Percentiles rank a stretch among this genome's conserved stretches.
phyloP scores from a whole-genome alignment of 179 eudicot genomes.

The Camellia oleifera region DNA sequence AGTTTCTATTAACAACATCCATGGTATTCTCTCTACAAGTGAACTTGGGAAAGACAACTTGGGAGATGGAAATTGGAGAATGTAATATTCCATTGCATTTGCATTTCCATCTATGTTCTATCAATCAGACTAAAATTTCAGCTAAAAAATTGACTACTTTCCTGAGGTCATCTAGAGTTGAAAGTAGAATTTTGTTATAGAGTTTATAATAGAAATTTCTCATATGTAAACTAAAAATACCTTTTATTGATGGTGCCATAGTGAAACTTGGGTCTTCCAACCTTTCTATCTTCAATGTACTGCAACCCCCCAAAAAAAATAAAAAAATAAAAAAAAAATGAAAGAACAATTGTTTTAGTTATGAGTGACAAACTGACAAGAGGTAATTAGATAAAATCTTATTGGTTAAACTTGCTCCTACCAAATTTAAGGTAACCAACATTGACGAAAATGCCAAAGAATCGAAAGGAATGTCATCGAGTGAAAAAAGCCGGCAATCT shows the following conservation, averaged over 20 bases:
- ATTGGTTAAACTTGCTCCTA: conserved; percentile 26
- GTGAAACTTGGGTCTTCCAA: conserved; percentile 80
- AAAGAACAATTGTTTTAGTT: not conserved
- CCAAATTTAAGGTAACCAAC: conserved; percentile 85
- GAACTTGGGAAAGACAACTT: no score
- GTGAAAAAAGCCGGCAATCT: conserved; percentile 73
- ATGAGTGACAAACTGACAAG: not conserved
- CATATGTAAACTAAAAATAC: conserved; percentile 28
- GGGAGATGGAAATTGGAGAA: no score
- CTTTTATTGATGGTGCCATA: conserved; percentile 91
- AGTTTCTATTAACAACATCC: no score
- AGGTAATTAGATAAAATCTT: not conserved
- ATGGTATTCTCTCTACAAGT: no score
- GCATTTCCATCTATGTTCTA: not conserved
- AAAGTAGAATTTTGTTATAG: not conserved
- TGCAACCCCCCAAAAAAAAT: conserved; percentile 32
- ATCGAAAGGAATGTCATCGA: conserved; percentile 84
- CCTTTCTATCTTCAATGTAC: conserved; percentile 80
- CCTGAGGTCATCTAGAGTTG: not conserved
- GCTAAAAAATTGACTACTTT: not conserved
- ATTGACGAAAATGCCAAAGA: conserved; percentile 93
- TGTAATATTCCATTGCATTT: not conserved
- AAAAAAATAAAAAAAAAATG: not conserved
- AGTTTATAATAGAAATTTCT: not conserved
- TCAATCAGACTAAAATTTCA: not conserved